Evolutionary conservation across 108 stramenopile species (phyloP), one percentile per base, ranked within the genome.

Genomic region (Skeletonema menzelii): DNA sequence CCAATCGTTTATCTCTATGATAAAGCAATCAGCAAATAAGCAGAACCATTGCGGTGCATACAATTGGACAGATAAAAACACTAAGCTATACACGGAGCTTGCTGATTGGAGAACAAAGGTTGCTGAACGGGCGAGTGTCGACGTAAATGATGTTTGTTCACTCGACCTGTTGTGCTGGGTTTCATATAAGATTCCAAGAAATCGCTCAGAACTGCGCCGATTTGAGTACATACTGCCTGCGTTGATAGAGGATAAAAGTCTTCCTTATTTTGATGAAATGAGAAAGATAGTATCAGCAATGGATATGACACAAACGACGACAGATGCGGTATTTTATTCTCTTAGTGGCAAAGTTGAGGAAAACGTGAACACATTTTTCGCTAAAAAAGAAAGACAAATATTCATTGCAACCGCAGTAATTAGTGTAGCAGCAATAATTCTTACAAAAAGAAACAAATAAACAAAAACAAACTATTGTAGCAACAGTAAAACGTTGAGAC

Each of bases 61-160:
- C 10, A 59, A 66, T 27, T 91, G 88, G 88, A 71, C 86, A 19
- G 46, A 76, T 31, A 79, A 78, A 4, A 85, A 95, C 56, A 58
- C 74, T 17, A 42, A 76, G 47, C 63, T 95, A 10, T 95, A 89
- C 56, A 72, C 76, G 58, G 13, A 82, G 8, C 79, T 95, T 46
- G 79, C 74, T 10, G 42, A 66, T 27, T 92, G 91, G 91, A 67
- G 94, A 34, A 30, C 69, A 26, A 30, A 26, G 8, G 80, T 87
- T 6, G 91, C 91, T 24, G 38, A 60, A 8, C 26, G 66, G 24
- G 72, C 82, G 28, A 73, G 69, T 59, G 58, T 64, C 27, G 46
- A 79, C 27, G 67, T 78, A 5, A 70, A 68, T 2, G 82, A 83
- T 40, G 60, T 92, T 14, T 92, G 90, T 60, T 69, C 87, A 0